Conservation (phyloP, 371 early-diverging fungal genomes). For the Chytridiales sp. region DNA sequence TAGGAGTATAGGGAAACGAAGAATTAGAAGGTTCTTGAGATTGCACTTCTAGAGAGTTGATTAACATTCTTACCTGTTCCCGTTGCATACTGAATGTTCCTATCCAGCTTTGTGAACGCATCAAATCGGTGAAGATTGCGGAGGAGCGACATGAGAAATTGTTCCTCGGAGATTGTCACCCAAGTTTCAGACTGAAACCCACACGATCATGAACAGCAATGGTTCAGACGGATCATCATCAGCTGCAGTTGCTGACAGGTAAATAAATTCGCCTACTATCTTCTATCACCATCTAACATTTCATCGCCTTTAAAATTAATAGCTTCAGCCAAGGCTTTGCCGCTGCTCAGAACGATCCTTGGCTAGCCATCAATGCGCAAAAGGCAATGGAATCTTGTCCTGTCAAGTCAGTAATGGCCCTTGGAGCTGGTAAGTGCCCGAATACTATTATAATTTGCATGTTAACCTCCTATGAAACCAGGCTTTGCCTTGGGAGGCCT, state of each 20-base stretch:
- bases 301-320: too few species aligned
- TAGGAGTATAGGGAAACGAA: background rate
- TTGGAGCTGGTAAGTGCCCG: conserved; percentile 62
- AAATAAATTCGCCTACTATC: too few species aligned
- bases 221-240: too few species aligned
- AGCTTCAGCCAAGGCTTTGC: too few species aligned
- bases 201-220: too few species aligned
- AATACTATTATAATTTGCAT: background rate
- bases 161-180: too few species aligned
- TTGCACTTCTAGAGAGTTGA: background rate
- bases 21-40: background rate
- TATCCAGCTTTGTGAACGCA: conserved; percentile 88
- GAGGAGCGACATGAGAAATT: too few species aligned
- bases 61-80: conserved; percentile 58
- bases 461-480: conserved; percentile 21
- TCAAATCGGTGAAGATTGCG: conserved; percentile 55
- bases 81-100: conserved; percentile 70
- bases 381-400: conserved; percentile 72
- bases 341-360: too few species aligned
- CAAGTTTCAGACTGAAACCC: too few species aligned
- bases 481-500: conserved; percentile 89
- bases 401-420: conserved; percentile 71
- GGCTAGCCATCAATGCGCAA: too few species aligned
- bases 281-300: too few species aligned
- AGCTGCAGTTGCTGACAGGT: too few species aligned